Evolutionary conservation across 345 rosid species (phyloP).

Genomic region (Brassica rapa): DNA sequence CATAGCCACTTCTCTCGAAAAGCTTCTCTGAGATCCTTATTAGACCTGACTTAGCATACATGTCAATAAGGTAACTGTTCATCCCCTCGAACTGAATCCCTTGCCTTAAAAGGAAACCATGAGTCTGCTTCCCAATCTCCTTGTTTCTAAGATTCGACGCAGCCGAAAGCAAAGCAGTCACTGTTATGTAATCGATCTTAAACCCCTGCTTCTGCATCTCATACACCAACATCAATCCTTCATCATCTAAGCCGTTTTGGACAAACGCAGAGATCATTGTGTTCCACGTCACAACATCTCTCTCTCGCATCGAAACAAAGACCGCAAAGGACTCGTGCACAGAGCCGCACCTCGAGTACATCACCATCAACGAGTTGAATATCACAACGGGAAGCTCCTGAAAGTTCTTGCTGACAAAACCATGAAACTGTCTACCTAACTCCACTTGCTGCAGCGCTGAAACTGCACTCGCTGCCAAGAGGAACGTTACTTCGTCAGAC

Average conservation of each 20-base stretch:
- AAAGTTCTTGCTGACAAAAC: conserved; percentile 61
- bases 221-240: conserved; percentile 76
- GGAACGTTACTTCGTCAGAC: conserved; percentile 68
- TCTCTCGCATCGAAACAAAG: conserved; percentile 64
- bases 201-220: conserved; percentile 88
- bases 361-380: conserved; percentile 62
- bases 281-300: conserved; percentile 87
- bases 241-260: conserved; percentile 80
- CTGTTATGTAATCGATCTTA: conserved; percentile 66
- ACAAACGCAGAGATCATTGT: conserved; percentile 81
- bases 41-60: conserved; percentile 84
- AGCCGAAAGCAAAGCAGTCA: conserved; percentile 74
- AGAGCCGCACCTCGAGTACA: conserved; percentile 83
- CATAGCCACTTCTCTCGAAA: conserved; percentile 44
- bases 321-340: conserved; percentile 61
- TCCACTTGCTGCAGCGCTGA: conserved; percentile 67
- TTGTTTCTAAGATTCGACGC: conserved; percentile 79
- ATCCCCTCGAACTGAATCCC: conserved; percentile 70
- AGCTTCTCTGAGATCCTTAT: conserved; percentile 50
- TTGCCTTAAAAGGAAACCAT: conserved; percentile 74
- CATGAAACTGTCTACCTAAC: conserved; percentile 66
- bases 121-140: conserved; percentile 75
- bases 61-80: conserved; percentile 78
- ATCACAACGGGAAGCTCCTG: conserved; percentile 49
- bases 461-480: conserved; percentile 62